A percentile compares a stretch with the other conserved stretches of the same genome.
These are phyloP conservation scores for Vigna hirtella DNA, from an alignment of 306 rosid genomes.

Conservation along the genomic window DNA sequence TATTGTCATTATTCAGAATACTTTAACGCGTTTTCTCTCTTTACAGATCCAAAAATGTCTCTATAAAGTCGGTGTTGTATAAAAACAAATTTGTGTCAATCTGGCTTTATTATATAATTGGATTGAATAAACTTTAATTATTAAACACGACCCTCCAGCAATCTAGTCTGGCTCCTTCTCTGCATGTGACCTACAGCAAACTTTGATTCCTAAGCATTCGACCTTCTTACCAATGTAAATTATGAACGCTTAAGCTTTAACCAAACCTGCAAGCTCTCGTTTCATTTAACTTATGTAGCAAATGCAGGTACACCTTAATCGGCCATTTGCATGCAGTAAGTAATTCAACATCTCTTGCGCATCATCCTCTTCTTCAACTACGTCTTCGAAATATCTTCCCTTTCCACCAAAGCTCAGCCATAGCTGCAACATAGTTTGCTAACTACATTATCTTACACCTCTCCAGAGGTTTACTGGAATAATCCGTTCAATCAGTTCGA, in stretches of 20 bases:
- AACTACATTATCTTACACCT: neutral
- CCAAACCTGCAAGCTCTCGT: neutral
- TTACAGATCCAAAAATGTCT: no score
- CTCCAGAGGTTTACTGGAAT: neutral
- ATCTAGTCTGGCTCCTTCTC: no score
- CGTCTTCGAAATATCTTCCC: neutral
- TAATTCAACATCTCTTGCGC: neutral
- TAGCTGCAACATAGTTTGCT: neutral
- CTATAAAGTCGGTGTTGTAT: no score
- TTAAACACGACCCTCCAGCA: no score
- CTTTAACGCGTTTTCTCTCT: no score
- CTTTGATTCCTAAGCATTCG: neutral
- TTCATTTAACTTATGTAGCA: neutral
- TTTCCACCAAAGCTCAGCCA: neutral
- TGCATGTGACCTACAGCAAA: neutral
- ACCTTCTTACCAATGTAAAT: neutral
- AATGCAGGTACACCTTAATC: neutral
- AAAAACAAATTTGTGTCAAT: no score
- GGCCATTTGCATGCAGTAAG: neutral
- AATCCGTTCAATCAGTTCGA: neutral
- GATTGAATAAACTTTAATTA: no score
- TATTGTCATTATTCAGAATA: no score
- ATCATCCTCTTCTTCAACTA: neutral
- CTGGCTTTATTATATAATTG: no score
- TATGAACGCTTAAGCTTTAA: neutral